Conservation (phyloP, 805 yeast species). For the Gaillardinia entomophila region DNA sequence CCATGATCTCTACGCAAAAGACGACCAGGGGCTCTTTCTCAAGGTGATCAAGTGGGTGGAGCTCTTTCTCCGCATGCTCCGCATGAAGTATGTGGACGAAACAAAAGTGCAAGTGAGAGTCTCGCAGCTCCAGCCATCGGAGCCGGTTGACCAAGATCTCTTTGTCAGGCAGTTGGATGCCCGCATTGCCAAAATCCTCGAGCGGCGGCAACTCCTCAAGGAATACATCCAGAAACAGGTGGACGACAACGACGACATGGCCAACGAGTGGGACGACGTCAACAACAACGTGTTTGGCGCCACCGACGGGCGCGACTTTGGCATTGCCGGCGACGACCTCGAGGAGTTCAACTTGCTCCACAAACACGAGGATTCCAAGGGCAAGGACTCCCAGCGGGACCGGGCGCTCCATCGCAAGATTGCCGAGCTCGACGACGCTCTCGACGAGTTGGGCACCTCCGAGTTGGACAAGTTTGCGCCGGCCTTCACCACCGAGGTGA, state of each 20-base stretch:
- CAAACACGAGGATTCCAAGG: conserved; percentile 4
- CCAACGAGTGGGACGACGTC: conserved; percentile 41
- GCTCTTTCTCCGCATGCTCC: conserved; percentile 54
- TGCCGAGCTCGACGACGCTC: conserved; percentile 9
- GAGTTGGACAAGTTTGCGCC: conserved; percentile 27
- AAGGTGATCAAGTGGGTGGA: conserved; percentile 72
- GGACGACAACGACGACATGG: conserved; percentile 15
- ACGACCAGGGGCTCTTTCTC: conserved; percentile 64
- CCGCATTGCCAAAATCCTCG: conserved; percentile 30
- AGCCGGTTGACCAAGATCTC: conserved; percentile 22
- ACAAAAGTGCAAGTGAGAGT: conserved; percentile 43
- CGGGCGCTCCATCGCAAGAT: conserved; percentile 6
- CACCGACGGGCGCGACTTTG: conserved; percentile 24
- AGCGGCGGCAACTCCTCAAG: conserved; percentile 34
- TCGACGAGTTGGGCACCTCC: conserved; percentile 14
- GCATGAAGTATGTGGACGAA: conserved; percentile 48
- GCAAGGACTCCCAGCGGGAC: conserved; percentile 3
- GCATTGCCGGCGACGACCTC: conserved; percentile 35
- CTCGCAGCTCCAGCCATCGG: conserved; percentile 7
- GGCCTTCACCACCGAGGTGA: conserved; percentile 6
- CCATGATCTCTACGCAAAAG: conserved; percentile 77
- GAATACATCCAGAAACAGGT: conserved; percentile 21
- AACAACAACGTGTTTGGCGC: conserved; percentile 26
- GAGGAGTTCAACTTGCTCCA: conserved; percentile 35
- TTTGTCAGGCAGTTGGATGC: conserved; percentile 35